Evolutionary conservation across 768 basidiomycete genomes (phyloP).

Genomic region (Asterophora parasitica): DNA sequence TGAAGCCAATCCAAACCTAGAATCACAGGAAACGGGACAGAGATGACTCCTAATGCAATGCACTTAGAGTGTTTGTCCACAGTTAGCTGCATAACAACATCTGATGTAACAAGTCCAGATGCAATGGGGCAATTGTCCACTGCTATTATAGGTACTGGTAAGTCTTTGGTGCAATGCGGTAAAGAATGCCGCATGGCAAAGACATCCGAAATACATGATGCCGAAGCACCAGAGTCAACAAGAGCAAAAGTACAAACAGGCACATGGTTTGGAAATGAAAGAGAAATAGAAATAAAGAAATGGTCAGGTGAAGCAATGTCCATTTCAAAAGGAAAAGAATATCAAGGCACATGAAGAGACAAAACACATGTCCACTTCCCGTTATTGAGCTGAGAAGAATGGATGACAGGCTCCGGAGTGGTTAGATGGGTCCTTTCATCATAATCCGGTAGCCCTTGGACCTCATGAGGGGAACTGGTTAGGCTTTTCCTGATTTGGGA

Average conservation of each 20-base stretch:
- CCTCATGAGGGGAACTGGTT: slow-evolving; percentile 7
- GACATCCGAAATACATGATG: slow-evolving; percentile 31
- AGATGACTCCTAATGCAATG: slow-evolving; percentile 25
- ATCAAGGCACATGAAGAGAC: neutral
- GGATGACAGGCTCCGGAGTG: neutral
- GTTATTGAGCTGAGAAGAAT: neutral
- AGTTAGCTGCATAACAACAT: slow-evolving; percentile 25
- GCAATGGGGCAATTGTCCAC: slow-evolving; percentile 32
- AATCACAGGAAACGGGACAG: slow-evolving; percentile 30
- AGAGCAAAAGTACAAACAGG: slow-evolving; percentile 30
- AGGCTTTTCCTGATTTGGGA: slow-evolving; percentile 23
- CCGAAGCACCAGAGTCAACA: slow-evolving; percentile 32
- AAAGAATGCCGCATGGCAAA: slow-evolving; percentile 30
- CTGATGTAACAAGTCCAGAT: slow-evolving; percentile 36
- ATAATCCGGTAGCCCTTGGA: neutral
- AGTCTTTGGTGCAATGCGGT: slow-evolving; percentile 23
- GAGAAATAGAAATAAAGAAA: slow-evolving; percentile 25
- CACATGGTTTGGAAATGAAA: slow-evolving; percentile 27
- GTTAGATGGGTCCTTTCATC: slow-evolving; percentile 21
- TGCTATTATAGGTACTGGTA: slow-evolving; percentile 25
- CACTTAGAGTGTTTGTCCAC: slow-evolving; percentile 26
- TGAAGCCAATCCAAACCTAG: slow-evolving; percentile 34
- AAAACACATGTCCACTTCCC: neutral
- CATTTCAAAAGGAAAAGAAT: slow-evolving; percentile 1
- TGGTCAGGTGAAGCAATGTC: slow-evolving; percentile 14